Conservation (phyloP, 2,329 filamentous ascomycete species). For the Aspergillus sp. region DNA sequence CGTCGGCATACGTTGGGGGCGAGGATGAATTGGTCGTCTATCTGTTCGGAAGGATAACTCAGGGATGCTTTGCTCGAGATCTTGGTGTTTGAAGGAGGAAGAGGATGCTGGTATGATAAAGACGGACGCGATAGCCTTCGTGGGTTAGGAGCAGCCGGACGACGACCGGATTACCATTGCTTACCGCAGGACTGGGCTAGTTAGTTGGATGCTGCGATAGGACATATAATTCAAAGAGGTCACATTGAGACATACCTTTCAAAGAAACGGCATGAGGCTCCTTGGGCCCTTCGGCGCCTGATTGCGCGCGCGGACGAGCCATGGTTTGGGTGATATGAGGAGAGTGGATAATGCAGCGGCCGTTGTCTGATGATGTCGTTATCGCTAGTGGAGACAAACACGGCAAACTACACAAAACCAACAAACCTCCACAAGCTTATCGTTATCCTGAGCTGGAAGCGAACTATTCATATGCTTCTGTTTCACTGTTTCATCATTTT, state of each 20-base stretch:
- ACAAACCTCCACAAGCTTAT: constrained; percentile 23
- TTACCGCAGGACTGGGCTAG: constrained; percentile 38
- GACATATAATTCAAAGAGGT: constrained; percentile 1
- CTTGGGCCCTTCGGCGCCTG: constrained; percentile 51
- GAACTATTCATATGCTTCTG: background rate
- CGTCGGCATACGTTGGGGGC: constrained; percentile 47
- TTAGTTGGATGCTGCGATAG: constrained; percentile 15
- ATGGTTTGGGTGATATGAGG: constrained; percentile 21
- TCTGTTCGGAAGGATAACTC: constrained; percentile 60
- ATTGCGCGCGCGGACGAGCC: constrained; percentile 43
- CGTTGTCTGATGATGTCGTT: constrained; percentile 7
- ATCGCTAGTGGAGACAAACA: constrained; percentile 18
- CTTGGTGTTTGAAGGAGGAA: constrained; percentile 45
- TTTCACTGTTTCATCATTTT: background rate
- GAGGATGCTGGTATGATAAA: constrained; percentile 45
- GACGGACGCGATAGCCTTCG: constrained; percentile 71
- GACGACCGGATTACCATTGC: constrained; percentile 7
- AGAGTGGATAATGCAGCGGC: background rate
- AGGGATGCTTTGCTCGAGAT: constrained; percentile 65
- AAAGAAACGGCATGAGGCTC: constrained; percentile 77
- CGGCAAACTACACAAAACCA: constrained; percentile 24
- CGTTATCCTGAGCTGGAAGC: background rate
- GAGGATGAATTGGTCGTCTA: constrained; percentile 54
- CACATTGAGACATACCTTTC: constrained; percentile 53
- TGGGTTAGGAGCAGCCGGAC: constrained; percentile 12